Evolutionary conservation across 345 rosid genomes (phyloP).

Genomic region (Laguncularia racemosa): DNA sequence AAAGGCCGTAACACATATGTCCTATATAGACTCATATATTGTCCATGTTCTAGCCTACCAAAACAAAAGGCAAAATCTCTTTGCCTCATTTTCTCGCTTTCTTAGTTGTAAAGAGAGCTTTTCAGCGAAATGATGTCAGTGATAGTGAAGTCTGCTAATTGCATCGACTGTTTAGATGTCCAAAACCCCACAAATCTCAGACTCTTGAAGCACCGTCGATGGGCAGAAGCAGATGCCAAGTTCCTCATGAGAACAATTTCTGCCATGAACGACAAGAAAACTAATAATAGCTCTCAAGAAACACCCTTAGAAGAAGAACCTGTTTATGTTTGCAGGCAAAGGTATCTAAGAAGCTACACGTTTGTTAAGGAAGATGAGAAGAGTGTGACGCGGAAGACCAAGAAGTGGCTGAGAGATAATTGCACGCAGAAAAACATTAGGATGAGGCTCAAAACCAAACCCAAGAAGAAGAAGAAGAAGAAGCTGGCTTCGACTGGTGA

Average conservation of each 20-base stretch:
- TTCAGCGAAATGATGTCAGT: not conserved
- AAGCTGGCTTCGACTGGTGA: not conserved
- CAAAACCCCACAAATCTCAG: conserved; percentile 4
- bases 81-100: too few relatives aligned
- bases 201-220: conserved; percentile 14
- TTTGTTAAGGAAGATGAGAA: conserved; percentile 9
- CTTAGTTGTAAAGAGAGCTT: too few relatives aligned
- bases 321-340: conserved; percentile 15
- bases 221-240: conserved; percentile 23
- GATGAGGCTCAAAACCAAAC: not conserved
- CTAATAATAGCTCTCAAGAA: not conserved
- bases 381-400: conserved; percentile 1
- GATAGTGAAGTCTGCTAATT: not conserved
- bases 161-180: conserved; percentile 10
- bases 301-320: not conserved
- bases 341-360: conserved; percentile 27
- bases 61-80: too few relatives aligned
- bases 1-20: too few relatives aligned
- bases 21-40: too few relatives aligned
- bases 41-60: too few relatives aligned
- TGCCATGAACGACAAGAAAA: not conserved
- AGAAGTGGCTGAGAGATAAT: conserved; percentile 5
- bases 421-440: too few relatives aligned
- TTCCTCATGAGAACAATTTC: conserved; percentile 8
- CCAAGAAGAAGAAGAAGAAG: conserved; percentile 2